Evolutionary conservation across 768 basidiomycete species (phyloP).

Genomic region (Mycena albidolilacea): DNA sequence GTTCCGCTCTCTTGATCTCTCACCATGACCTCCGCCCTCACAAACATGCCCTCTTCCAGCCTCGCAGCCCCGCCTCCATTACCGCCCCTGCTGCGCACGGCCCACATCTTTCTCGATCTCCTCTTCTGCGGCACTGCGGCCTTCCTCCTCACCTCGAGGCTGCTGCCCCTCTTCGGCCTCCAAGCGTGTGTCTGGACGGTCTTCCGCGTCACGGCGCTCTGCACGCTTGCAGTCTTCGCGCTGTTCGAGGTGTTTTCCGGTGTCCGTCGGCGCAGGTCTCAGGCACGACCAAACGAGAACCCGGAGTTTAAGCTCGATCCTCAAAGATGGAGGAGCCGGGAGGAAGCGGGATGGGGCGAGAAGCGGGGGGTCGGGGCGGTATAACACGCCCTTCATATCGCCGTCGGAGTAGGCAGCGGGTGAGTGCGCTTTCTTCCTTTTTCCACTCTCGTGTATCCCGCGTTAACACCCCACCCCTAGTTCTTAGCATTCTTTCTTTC

Average conservation of each 20-base stretch:
- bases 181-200: slow-evolving; percentile 5
- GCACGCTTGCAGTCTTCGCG: slow-evolving; percentile 23
- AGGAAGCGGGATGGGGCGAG: neutral
- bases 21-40: no score
- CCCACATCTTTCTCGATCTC: slow-evolving; percentile 4
- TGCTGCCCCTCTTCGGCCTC: slow-evolving; percentile 28
- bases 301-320: slow-evolving; percentile 22
- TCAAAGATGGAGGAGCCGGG: neutral
- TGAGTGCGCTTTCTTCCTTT: neutral
- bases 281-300: neutral
- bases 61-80: no score
- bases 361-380: neutral
- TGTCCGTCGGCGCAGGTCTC: no score
- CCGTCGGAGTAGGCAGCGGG: neutral
- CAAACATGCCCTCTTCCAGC: no score
- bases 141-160: slow-evolving; percentile 29
- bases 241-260: neutral
- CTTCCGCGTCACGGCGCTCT: slow-evolving; percentile 21
- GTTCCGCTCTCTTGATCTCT: no score
- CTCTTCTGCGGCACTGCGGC: slow-evolving; percentile 23
- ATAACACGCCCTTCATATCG: no score
- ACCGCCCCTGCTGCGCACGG: no score
- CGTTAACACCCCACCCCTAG: no score
- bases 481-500: no score
- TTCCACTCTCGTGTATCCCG: no score